Percentiles rank a stretch among this genome's conserved stretches.
Evolutionary conservation across 73 alveolate species (phyloP).

Genomic region (Symbiodinium natans): DNA sequence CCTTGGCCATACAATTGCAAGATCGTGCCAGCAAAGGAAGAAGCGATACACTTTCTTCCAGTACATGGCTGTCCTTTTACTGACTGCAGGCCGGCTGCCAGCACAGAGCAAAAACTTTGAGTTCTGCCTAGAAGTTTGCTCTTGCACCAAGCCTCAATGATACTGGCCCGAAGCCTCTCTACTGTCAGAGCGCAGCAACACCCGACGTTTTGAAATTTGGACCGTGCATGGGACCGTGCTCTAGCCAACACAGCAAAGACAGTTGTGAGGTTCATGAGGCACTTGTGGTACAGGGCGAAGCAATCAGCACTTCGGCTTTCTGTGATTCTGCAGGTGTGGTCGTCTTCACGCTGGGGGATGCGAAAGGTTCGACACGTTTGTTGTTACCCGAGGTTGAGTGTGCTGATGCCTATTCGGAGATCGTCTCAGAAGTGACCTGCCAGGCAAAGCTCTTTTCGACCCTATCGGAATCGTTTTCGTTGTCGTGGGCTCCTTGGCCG

Average conservation of each 20-base stretch:
- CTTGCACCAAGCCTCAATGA: no score
- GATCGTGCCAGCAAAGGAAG: slow-evolving; percentile 51
- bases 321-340: slow-evolving; percentile 50
- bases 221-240: no score
- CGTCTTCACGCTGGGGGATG: slow-evolving; percentile 82
- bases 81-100: slow-evolving; percentile 20
- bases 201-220: no score
- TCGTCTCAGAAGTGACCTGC: background rate
- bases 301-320: background rate
- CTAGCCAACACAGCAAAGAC: no score
- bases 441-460: slow-evolving; percentile 75
- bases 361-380: slow-evolving; percentile 21
- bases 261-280: no score
- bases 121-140: background rate
- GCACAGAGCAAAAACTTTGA: background rate
- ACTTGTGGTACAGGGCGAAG: background rate
- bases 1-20: background rate
- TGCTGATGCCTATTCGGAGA: background rate
- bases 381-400: background rate
- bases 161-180: no score
- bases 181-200: no score
- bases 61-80: slow-evolving; percentile 41
- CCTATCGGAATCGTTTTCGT: slow-evolving; percentile 81
- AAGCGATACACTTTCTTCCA: slow-evolving; percentile 61
- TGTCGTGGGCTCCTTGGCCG: slow-evolving; percentile 24